Evolutionary conservation across 805 yeast species (phyloP).

Genomic region (Starmerella potacharoeniae): DNA sequence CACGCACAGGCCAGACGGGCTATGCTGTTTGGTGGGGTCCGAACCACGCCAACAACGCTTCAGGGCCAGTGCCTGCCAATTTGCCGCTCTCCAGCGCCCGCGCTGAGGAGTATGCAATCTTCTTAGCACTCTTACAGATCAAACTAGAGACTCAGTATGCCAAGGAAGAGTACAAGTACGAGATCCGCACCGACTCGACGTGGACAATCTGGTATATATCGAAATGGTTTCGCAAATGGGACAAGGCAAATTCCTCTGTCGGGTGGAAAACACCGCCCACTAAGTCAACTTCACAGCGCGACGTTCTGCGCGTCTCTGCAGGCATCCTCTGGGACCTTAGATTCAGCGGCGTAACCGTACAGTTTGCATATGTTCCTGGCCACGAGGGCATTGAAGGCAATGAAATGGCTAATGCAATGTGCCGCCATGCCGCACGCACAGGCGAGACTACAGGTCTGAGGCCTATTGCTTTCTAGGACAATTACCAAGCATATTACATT

Average conservation of each 20-base stretch:
- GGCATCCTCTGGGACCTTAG: conserved; percentile 15
- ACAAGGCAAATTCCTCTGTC: background rate
- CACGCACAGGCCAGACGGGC: background rate
- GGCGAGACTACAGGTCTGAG: conserved; percentile 3
- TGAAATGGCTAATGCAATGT: conserved; percentile 9
- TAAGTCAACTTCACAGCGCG: background rate
- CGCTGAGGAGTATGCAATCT: conserved; percentile 14
- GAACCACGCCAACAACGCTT: background rate
- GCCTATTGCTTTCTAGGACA: background rate
- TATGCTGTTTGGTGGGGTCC: conserved; percentile 13
- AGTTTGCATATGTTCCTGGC: conserved; percentile 5
- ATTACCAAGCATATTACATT: no score
- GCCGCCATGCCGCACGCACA: conserved; percentile 3
- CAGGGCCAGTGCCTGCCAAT: conserved; percentile 8
- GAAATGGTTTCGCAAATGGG: conserved; percentile 10
- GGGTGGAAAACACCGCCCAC: conserved; percentile 10
- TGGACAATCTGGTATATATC: conserved; percentile 6
- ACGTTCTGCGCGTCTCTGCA: conserved; percentile 11
- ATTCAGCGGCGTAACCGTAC: conserved; percentile 5
- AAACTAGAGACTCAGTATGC: background rate
- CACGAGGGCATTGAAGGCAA: conserved; percentile 11
- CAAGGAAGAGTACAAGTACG: background rate
- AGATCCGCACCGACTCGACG: conserved; percentile 1
- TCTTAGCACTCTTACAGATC: conserved; percentile 11
- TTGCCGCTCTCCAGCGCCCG: conserved; percentile 9